Evolutionary conservation across 495 filamentous ascomycete genomes (phyloP), one percentile per base, ranked within the genome.

Genomic region (Extremus antarcticus): DNA sequence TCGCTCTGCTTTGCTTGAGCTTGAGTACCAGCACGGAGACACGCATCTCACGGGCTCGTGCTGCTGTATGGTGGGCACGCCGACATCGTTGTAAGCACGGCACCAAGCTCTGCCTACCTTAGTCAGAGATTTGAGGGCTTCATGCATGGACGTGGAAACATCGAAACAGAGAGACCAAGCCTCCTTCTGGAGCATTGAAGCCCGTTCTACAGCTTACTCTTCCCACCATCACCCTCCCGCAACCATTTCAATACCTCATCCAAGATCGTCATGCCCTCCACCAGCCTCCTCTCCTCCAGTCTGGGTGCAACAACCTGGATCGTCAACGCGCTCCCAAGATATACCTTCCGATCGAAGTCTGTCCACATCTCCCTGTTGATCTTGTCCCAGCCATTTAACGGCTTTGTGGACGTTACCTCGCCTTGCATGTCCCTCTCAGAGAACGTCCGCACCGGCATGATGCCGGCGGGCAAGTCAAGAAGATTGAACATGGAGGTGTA

Each of bases 401-500:
- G 66, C 39, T 73, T 63, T 0, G 45, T 60, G 0, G 60, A 54
- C 2, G 54, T 39, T 59, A 82, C 66, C 53, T 78, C 73, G 22
- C 59, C 69, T 16, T 77, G 59, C 47, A 80, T 61, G 65, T 86
- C 83, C 0, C 60, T 63, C 52, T 73, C 67, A 0, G 16, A 48
- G 52, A 84, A 72, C 1, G 62, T 55, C 3, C 81, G 64, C 7
- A 84, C 73, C 0, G 81, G 82, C 0, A 84, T 20, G n/a, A 69
- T 65, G 0, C 76, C 83, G n/a, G 81, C 76, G 0, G 81, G 76
- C 51, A 75, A 82, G 60, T 86, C 81, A 15, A 86, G 61, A 52
- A 84, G 57, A 7, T 82, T 79, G 51, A 80, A 84, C 10, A 68
- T 72, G 16, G 72, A 76, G 0, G 82, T 84, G 60, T 85, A 85